These are phyloP conservation scores for Micractinium sp. DNA, from an alignment of 139 green algal species.

Conservation along the genomic window DNA sequence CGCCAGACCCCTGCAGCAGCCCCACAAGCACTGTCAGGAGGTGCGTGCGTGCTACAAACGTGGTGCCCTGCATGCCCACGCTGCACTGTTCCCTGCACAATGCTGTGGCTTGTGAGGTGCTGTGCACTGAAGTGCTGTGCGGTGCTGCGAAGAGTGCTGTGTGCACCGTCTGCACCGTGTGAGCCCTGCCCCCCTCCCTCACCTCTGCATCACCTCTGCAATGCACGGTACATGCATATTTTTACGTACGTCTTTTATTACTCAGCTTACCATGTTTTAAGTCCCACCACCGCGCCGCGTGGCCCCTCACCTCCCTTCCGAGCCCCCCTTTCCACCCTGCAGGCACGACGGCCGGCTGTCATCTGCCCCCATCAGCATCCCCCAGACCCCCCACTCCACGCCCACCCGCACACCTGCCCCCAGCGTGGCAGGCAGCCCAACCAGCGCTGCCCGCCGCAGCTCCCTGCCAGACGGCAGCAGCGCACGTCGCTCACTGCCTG, in stretches of 20 bases:
- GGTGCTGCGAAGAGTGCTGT: too few species aligned
- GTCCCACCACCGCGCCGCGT: not conserved
- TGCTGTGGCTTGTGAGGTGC: too few species aligned
- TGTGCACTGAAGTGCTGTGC: too few species aligned
- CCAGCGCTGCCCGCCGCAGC: not conserved
- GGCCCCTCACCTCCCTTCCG: not conserved
- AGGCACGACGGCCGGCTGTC: conserved; percentile 8
- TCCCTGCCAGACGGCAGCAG: not conserved
- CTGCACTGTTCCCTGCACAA: too few species aligned
- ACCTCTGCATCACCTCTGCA: too few species aligned
- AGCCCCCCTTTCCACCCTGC: not conserved
- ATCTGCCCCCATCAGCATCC: conserved; percentile 11
- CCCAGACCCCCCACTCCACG: conserved; percentile 19
- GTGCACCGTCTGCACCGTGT: too few species aligned
- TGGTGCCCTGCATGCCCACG: too few species aligned
- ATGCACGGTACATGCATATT: too few species aligned
- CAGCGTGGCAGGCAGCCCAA: conserved; percentile 13
- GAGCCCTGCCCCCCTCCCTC: too few species aligned
- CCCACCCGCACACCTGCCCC: not conserved
- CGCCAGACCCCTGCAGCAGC: conserved; percentile 22
- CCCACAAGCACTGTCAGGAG: conserved; percentile 28
- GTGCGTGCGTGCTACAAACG: not conserved
- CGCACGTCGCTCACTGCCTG: not conserved
- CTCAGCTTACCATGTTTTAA: too few species aligned
- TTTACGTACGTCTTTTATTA: too few species aligned